These are phyloP conservation scores for Bipolaris gigantea DNA, from an alignment of 2,329 filamentous ascomycete genomes.

Conservation along the genomic window DNA sequence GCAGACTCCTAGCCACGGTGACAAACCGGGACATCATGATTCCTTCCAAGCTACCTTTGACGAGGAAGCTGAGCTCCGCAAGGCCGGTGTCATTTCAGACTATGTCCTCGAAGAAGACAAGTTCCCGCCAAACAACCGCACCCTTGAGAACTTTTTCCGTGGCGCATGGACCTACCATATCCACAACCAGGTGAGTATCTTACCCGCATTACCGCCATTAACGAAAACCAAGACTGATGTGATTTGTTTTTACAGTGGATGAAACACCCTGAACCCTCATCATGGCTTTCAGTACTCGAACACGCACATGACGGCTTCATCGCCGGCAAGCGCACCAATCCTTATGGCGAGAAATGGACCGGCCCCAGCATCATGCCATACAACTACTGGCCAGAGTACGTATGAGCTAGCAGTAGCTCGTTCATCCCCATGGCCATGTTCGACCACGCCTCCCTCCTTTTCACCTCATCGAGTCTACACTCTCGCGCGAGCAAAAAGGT, in stretches of 20 bases:
- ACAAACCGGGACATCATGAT: constrained; percentile 30
- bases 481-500: constrained; percentile 17
- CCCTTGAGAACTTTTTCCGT: constrained; percentile 59
- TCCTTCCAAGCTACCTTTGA: constrained; percentile 47
- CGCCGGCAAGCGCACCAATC: constrained; percentile 52
- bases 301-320: constrained; percentile 60
- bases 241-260: constrained; percentile 48
- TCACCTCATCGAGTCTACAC: neutral
- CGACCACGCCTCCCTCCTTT: constrained; percentile 3
- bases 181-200: constrained; percentile 57
- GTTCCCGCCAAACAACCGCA: constrained; percentile 60
- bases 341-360: constrained; percentile 58
- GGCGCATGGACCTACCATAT: constrained; percentile 62
- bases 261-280: constrained; percentile 59
- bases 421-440: neutral
- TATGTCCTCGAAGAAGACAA: constrained; percentile 55
- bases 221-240: constrained; percentile 26
- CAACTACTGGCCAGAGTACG: constrained; percentile 56
- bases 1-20: constrained; percentile 24
- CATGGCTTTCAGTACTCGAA: constrained; percentile 58
- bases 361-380: constrained; percentile 54
- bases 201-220: constrained; percentile 2
- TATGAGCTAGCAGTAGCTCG: constrained; percentile 36
- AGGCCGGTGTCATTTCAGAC: constrained; percentile 47
- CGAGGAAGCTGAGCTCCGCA: constrained; percentile 46